These are phyloP conservation scores for Marvania coccoides DNA, from an alignment of 139 green algal species.

Conservation along the genomic window DNA sequence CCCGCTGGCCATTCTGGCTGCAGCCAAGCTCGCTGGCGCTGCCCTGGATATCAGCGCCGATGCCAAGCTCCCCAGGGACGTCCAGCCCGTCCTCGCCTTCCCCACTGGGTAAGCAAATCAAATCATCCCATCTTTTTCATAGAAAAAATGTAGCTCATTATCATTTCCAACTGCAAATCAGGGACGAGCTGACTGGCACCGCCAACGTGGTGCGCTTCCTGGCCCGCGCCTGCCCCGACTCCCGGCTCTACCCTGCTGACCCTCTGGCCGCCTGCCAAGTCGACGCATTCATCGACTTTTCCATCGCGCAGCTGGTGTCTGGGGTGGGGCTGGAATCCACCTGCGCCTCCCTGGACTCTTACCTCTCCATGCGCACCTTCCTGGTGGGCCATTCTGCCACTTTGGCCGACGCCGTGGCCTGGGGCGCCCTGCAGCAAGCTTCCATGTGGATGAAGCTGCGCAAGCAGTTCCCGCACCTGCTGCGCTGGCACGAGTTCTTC, in stretches of 20 bases:
- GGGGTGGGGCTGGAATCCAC: constrained; percentile 56
- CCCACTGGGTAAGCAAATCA: constrained; percentile 36
- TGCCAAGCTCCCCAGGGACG: constrained; percentile 53
- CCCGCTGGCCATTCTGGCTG: constrained; percentile 40
- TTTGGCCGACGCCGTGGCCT: constrained; percentile 79
- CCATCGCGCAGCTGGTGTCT: constrained; percentile 34
- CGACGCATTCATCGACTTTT: constrained; percentile 78
- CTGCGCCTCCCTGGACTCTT: constrained; percentile 54
- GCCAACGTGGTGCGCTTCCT: constrained; percentile 61
- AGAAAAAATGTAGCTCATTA: not conserved
- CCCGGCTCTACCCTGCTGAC: not conserved
- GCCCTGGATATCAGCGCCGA: constrained; percentile 41
- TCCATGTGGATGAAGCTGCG: constrained; percentile 64
- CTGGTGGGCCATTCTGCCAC: constrained; percentile 70
- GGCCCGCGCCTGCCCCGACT: constrained; percentile 25
- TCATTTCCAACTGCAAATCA: constrained; percentile 12
- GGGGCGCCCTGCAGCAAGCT: constrained; percentile 64
- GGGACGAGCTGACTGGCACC: constrained; percentile 56
- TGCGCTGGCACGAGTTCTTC: constrained; percentile 71
- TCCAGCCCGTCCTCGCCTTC: constrained; percentile 37
- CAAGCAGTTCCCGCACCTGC: constrained; percentile 55
- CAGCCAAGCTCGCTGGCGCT: constrained; percentile 32
- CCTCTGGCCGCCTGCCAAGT: constrained; percentile 55
- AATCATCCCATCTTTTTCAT: not conserved
- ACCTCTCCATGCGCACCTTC: constrained; percentile 73